Evolutionary conservation across 1,139 yeast species (phyloP), one percentile per base, ranked within the genome.

Genomic region (Geotrichum bryndzae): DNA sequence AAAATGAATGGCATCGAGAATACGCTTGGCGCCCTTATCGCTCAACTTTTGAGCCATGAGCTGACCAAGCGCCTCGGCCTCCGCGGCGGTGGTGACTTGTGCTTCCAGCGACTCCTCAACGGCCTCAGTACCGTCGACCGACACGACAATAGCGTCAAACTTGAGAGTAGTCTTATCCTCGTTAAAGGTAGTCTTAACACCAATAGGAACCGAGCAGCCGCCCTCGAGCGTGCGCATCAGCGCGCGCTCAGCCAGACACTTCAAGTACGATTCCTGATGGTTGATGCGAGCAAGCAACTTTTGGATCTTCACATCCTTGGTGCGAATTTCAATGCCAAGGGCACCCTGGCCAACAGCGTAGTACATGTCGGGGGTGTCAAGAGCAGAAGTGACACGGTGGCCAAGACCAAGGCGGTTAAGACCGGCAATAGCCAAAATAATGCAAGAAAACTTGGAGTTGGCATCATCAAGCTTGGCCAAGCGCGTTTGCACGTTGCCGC

Each of bases 281-380:
- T 86, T 87, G 65, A 94, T 84, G 60, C 82, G 79, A 27, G 71
- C 66, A 67, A 96, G 81, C 41, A 92, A 79, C 60, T 81, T 75
- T 68, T 79, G 78, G 72, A 88, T 82, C 59, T 78, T 75, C 8
- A 75, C 73, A 73, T 95, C 97, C 61, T 81, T 83, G 63, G 82
- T 82, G 69, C 95, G 83, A 67, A 92, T 89, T 76, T 94, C 99
- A 51, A 94, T 79, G 25, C 98, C 99, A 60, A 94, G 78, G 0
- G 98, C 98, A 66, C 99, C 99, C 78, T 94, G 99, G 22, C 99
- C 99, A 52, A 94, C 97, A 0, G 99, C 97, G 72, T 94, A 90
- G 73, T 86, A 89, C 96, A 94, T 90, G 63, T 87, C 90, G 50
- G 90, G 89, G n/a, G 85, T 82, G 66, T 87, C 85, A 66, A 94